These are phyloP conservation scores for Claviceps pusilla DNA, from an alignment of 2,329 filamentous ascomycete species.

Conservation along the genomic window DNA sequence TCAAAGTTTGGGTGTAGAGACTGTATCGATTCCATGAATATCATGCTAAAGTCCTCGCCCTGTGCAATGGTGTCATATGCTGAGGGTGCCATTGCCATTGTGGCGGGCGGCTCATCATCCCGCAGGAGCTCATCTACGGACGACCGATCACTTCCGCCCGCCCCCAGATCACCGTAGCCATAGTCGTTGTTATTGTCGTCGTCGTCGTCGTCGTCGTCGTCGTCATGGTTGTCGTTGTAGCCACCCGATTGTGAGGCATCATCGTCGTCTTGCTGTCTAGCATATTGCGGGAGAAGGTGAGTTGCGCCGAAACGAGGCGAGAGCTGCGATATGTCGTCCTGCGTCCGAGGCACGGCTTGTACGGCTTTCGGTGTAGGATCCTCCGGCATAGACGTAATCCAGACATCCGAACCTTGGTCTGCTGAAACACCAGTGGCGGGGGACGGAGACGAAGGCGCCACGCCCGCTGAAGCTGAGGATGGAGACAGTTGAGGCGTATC, in stretches of 20 bases:
- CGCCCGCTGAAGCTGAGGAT: not conserved
- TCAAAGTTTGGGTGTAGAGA: constrained; percentile 30
- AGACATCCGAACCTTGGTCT: constrained; percentile 27
- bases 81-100: constrained; percentile 9
- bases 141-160: constrained; percentile 19
- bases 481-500: not conserved
- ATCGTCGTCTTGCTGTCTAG: constrained; percentile 6
- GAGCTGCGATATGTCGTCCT: constrained; percentile 1
- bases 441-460: constrained; percentile 4
- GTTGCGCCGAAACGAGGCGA: constrained; percentile 6
- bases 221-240: constrained; percentile 10
- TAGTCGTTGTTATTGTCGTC: constrained; percentile 2
- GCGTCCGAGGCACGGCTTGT: constrained; percentile 8
- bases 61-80: constrained; percentile 29
- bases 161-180: constrained; percentile 10
- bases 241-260: constrained; percentile 11
- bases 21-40: constrained; percentile 39
- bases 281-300: not conserved
- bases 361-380: constrained; percentile 21
- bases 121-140: constrained; percentile 16
- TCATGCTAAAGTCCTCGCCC: constrained; percentile 46
- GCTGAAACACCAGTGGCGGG: constrained; percentile 2
- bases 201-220: constrained; percentile 4
- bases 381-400: constrained; percentile 28
- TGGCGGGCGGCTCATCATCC: constrained; percentile 5